Base-by-base conservation (phyloP, 345 rosid genomes). In the Psidium friedrichsthalianum region DNA sequence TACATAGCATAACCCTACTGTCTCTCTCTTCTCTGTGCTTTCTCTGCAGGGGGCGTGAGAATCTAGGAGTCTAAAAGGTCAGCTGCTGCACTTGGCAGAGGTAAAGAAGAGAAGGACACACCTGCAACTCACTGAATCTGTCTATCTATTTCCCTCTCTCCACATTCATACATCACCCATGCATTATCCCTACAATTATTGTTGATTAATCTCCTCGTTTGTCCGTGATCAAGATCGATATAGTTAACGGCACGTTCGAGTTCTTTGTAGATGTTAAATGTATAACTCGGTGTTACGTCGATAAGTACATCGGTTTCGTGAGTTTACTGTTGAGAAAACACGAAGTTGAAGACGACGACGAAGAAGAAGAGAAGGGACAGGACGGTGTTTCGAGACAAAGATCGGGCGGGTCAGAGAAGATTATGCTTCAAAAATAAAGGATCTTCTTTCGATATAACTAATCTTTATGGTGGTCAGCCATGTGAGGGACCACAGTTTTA, bases 41-140 rank as follows among this genome's bases (percentile, higher is more conserved):
- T 44, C 27, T 86, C 85, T 89, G 92, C 94, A 89, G 90, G 92
- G 42, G 93, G 97, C 95, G 94, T 93, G 92, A 92, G 91, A 93
- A 93, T 96, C 96, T 93, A 95, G 91, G 93, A 83, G 82, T 83
- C 82, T 86, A 90, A 86, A 86, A 58, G 58, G 52, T 74, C 86
- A 83, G 64, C 85, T 42, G 74, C 59, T 57, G 52, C 59, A 56
- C 32, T 36, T n/a, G 80, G 88, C 90, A 86, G 89, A 83, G 69
- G 85, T 81, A 84, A 85, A 87, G 84, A 86, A 74, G 87, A 88
- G 92, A 87, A 90, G 88, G 56, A 69, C 78, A 32, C 24, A 32
- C 6, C 80, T 89, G 87, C 88, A 84, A 84, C 86, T 84, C 90
- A 83, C 86, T 82, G 85, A 83, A 69, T 52, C 54, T 52, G 6